Conservation (phyloP, 345 rosid species). For the Syzygium oleosum region DNA sequence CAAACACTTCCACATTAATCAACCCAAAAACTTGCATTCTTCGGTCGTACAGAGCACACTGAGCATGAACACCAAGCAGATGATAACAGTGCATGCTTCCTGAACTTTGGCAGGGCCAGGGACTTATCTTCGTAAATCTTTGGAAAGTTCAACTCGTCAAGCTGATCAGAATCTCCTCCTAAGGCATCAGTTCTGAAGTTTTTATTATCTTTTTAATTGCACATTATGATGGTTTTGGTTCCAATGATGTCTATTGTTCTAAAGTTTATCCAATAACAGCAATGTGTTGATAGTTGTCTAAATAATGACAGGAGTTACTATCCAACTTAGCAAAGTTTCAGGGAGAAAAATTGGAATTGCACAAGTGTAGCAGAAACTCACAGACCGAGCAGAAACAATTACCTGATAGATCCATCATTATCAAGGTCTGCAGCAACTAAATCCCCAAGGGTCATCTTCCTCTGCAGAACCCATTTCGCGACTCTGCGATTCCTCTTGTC, state of each 20-base stretch:
- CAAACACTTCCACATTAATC: not conserved
- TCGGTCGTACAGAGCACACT: not conserved
- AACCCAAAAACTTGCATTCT: not conserved
- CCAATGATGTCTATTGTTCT: not conserved
- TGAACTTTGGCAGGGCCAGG: not conserved
- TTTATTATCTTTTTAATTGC: not conserved
- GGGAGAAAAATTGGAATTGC: not conserved
- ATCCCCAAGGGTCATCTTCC: conserved; percentile 55
- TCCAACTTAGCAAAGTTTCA: not conserved
- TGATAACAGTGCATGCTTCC: not conserved
- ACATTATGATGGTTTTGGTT: not conserved
- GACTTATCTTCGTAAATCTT: not conserved
- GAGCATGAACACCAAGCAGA: not conserved
- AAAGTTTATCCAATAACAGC: not conserved
- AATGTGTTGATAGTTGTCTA: not conserved
- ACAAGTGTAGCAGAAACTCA: not conserved
- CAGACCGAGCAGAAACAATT: conserved; percentile 1
- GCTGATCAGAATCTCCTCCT: not conserved
- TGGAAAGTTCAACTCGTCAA: not conserved
- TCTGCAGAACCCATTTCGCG: conserved; percentile 59
- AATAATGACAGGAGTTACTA: not conserved
- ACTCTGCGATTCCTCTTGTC: conserved; percentile 46
- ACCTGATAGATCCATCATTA: conserved; percentile 68
- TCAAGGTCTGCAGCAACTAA: conserved; percentile 67
- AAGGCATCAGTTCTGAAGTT: not conserved